phyloP scores from a whole-genome alignment of 1,284 basidiomycete species.

The Apiotrichum gamsii region DNA sequence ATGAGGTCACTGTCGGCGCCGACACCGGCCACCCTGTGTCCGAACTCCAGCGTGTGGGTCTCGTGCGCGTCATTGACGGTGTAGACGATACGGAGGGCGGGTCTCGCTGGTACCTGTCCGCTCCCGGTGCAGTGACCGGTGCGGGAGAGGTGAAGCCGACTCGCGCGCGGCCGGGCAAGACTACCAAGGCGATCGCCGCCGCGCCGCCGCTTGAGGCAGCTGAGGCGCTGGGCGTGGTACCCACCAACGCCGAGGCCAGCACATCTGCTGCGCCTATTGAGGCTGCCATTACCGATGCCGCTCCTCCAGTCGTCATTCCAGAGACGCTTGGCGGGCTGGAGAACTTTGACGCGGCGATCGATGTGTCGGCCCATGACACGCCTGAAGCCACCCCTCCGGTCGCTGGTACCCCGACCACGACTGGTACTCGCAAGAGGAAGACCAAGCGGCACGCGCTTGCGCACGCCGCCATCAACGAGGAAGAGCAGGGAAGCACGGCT shows the following conservation, averaged over 20 bases:
- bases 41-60: constrained; percentile 91
- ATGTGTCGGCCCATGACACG: too few relatives aligned
- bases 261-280: not conserved
- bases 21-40: constrained; percentile 67
- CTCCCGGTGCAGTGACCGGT: constrained; percentile 37
- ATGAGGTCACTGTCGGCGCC: constrained; percentile 58
- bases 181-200: too few relatives aligned
- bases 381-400: not conserved
- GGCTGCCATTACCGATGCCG: not conserved
- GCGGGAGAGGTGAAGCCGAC: constrained; percentile 28
- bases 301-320: not conserved
- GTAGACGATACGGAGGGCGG: constrained; percentile 18
- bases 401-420: not conserved
- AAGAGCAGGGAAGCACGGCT: constrained; percentile 27
- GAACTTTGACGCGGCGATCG: not conserved
- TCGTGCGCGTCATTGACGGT: constrained; percentile 59
- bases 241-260: constrained; percentile 4
- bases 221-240: too few relatives aligned
- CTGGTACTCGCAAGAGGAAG: constrained; percentile 18
- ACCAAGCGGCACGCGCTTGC: constrained; percentile 37
- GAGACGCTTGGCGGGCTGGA: constrained; percentile 8
- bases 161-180: constrained; percentile 1
- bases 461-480: constrained; percentile 31
- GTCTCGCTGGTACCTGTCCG: constrained; percentile 32
- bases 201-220: too few relatives aligned